A percentile compares a stretch with the other conserved stretches of the same genome.
phyloP scores from a whole-genome alignment of 306 rosid species.

The Ormosia emarginata region DNA sequence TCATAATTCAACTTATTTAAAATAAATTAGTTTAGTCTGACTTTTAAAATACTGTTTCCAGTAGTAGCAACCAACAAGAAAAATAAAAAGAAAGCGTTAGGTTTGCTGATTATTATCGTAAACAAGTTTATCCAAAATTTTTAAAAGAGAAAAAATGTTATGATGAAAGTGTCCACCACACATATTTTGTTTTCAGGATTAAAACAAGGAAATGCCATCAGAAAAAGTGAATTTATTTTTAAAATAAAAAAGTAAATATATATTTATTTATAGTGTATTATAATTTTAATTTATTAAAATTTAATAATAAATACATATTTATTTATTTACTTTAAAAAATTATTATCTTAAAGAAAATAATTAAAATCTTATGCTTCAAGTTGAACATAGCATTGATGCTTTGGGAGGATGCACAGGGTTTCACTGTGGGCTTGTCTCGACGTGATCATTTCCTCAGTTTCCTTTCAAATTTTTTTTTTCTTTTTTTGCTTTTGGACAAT shows the following conservation, averaged over 20 bases:
- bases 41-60: too few relatives aligned
- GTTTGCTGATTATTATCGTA: background rate
- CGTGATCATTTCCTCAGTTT: background rate
- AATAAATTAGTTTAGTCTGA: too few relatives aligned
- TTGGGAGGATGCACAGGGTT: background rate
- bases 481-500: conserved; percentile 21
- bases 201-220: background rate
- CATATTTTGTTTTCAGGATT: background rate
- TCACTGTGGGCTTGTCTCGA: conserved; percentile 1
- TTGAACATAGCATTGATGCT: background rate
- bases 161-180: background rate
- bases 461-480: background rate
- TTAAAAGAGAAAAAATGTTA: background rate
- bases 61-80: background rate
- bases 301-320: too few relatives aligned
- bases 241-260: too few relatives aligned
- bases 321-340: too few relatives aligned
- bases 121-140: background rate
- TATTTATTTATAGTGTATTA: too few relatives aligned
- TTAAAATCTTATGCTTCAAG: background rate
- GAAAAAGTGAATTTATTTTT: too few relatives aligned
- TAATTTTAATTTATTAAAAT: too few relatives aligned
- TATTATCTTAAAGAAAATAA: background rate
- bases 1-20: too few relatives aligned
- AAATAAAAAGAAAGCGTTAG: background rate